These are phyloP conservation scores for Meyerozyma elateridarum DNA, from an alignment of 1,139 yeast genomes.

Conservation along the genomic window DNA sequence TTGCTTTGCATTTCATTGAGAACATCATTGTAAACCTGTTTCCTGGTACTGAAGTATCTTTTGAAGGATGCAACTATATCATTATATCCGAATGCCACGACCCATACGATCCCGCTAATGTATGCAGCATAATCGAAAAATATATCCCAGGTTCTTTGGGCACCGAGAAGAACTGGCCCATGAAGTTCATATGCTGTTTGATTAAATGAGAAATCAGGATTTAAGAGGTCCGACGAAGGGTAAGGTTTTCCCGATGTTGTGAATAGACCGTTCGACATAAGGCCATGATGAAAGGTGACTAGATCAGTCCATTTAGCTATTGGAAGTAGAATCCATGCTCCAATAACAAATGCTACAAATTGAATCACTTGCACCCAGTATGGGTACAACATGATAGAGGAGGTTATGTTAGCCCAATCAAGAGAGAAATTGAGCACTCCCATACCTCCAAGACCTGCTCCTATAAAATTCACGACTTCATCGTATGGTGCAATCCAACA, in stretches of 20 bases:
- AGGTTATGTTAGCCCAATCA: constrained; percentile 45
- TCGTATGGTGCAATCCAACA: constrained; percentile 43
- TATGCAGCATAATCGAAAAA: constrained; percentile 22
- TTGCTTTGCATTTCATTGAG: constrained; percentile 34
- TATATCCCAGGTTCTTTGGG: constrained; percentile 22
- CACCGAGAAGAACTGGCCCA: constrained; percentile 31
- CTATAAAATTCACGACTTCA: constrained; percentile 32
- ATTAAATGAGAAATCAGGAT: constrained; percentile 29
- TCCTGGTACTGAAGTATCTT: constrained; percentile 5
- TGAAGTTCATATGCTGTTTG: constrained; percentile 32
- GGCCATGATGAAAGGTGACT: constrained; percentile 24
- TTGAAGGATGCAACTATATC: constrained; percentile 7
- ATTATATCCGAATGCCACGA: constrained; percentile 16
- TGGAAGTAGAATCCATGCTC: constrained; percentile 42
- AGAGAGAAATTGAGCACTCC: constrained; percentile 38
- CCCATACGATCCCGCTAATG: constrained; percentile 19
- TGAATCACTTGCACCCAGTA: constrained; percentile 43
- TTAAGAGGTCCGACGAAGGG: constrained; percentile 31
- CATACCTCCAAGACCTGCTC: constrained; percentile 44
- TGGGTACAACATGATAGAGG: constrained; percentile 39
- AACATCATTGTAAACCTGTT: constrained; percentile 24
- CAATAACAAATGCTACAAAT: constrained; percentile 34
- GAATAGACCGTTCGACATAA: constrained; percentile 39
- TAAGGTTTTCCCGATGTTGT: constrained; percentile 27
- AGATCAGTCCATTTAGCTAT: constrained; percentile 32